Base-by-base conservation (phyloP, 2,329 filamentous ascomycete genomes). In the Beauveria asiatica region DNA sequence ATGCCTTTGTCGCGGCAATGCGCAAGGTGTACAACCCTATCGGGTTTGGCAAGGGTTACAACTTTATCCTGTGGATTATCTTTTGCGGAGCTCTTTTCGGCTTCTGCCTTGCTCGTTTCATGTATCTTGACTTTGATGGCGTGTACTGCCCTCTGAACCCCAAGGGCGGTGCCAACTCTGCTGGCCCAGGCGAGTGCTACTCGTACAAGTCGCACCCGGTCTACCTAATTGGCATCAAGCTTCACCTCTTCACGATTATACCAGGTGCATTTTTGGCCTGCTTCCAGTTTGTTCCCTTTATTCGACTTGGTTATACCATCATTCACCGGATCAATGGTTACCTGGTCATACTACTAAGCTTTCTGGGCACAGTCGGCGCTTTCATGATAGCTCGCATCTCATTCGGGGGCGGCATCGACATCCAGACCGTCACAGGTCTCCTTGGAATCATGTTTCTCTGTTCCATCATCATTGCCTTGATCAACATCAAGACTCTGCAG, bases 251-350 rank as follows among this genome's bases (percentile, higher is more conserved):
- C 5, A 64, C 68, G 25, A 71, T 80, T 27, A 65, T 82, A 1
- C 78, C 78, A 0, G 76, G 71, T 0, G 70, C 67, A 3, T 63
- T 80, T 7, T 70, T 81, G 1, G 72, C 71, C 5, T 71, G 72
- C 58, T 67, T 76, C 30, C 79, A 81, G 69, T 82, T 82, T 63
- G 66, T 79, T 4, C 79, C 79, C 2, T 60, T 69, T 11, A 68
- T 79, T 39, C 72, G 77, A 2, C 75, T 81, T 64, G 79, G 76
- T 60, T 65, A 70, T 53, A 71, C 83, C 0, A 60, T 81, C 2
- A 68, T 85, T 33, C 84, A 87, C 67, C 79, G 84, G 1, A 74
- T 86, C 60, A 82, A 80, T 57, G 84, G 84, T 1, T 85, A 86
- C 64, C 25, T 78, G 9, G 69, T 83, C 54, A 62, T 82, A 0